Evolutionary conservation across 352 stramenopile genomes (phyloP), one percentile per base, ranked within the genome.

Genomic region (Pythium pectinolyticum): DNA sequence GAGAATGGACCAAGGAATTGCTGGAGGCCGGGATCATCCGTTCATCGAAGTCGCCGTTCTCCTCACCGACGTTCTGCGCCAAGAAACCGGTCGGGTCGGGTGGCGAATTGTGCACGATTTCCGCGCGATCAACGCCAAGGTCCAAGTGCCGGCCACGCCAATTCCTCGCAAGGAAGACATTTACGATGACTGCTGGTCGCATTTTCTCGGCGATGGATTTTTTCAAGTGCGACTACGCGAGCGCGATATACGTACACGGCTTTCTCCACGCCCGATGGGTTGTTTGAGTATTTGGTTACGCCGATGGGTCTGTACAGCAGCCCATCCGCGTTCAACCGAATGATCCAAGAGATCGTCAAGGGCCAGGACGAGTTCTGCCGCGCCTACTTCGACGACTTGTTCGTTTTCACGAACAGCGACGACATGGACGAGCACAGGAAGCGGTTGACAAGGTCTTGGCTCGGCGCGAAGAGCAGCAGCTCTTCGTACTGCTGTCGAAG

Each of bases 101-200:
- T 69, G 66, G 66, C 45, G 66, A 3, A 73, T 73, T 40, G 66
- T 73, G n/a, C 66, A 73, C 51, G 67, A 59, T 28, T 74, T 51
- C 30, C 60, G 52, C 14, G n/a, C 19, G 9, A 12, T 62, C 10
- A 62, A 61, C 24, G 22, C 50, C 1, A 28, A 25, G 15, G 24
- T 34, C 5, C 5, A 39, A 20, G 15, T 54, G 6, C 39, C 52
- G 19, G 40, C 46, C 12, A 69, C 41, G 19, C 52, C 67, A 45
- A 63, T 71, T 1, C 62, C 62, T 30, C 39, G 67, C 12, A 66
- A 71, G 40, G 54, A 74, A 41, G 49, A 65, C 31, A 59, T 63
- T 14, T 60, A n/a, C 43, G 2, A 70, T 74, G 62, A 14, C 62
- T 15, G 32, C 31, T 3, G 20, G 51, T n/a, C 37, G n/a, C 32